Base-by-base conservation (phyloP, 208 protist genomes). In the Crithidia mellificae region DNA sequence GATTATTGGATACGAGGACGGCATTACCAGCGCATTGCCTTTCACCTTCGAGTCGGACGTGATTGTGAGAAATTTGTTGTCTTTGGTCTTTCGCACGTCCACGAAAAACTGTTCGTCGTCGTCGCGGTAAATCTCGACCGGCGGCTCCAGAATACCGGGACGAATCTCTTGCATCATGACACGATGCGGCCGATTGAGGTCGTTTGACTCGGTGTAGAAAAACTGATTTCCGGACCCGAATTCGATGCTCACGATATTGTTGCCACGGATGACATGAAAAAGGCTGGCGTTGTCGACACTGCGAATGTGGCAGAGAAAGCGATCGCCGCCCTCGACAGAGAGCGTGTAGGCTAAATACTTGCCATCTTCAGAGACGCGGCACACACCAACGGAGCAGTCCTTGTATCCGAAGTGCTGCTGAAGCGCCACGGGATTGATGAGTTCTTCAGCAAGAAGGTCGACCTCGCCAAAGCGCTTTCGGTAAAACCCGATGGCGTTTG, bases 171-270 rank as follows among this genome's bases (percentile, higher is more conserved):
- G 91, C 87, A 93, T 90, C 74, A 94, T 91, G 36, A 96, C 85
- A 20, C 78, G 77, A 65, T 90, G 67, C n/a, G 91, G 91, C 12
- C 91, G 74, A 53, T 94, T 96, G 30, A 96, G 70, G 29, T 94
- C 84, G 59, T 96, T 96, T 15, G 88, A 94, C 58, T 94, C 88
- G 14, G 91, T 96, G 72, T 90, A 96, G 73, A 93, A 96, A 68
- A 96, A 90, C 29, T 91, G 68, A 62, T 89, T 91, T 15, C 82
- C 74, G 7, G 85, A 85, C 8, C 91, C 89, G 72, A 96, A 96
- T 74, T 96, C 91, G 57, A 96, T 92, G 72, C 85, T 92, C 9
- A 94, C 89, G 77, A 96, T 96, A 52, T 93, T 96, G 38, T 83
- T 92, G 6, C 91, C 88, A 62, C 87, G 87, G 57, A 96, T 94